Conservation (phyloP, 768 basidiomycete genomes). For the Leucosporidium yakuticum region DNA sequence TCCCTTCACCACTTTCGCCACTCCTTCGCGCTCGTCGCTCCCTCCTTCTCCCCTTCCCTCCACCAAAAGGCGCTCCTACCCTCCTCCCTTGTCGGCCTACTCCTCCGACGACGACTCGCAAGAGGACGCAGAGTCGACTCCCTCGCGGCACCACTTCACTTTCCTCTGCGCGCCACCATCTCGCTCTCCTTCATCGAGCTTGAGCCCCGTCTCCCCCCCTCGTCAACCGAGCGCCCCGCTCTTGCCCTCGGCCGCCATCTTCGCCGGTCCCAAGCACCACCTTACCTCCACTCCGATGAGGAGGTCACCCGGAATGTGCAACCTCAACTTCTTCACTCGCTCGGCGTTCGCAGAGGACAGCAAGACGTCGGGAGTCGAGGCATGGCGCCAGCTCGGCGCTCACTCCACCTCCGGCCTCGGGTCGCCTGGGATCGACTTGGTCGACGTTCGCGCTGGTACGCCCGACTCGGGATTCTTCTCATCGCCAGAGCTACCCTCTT, state of each 20-base stretch:
- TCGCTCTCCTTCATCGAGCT: constrained; percentile 8
- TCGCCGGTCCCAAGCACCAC: constrained; percentile 9
- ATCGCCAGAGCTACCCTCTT: not conserved
- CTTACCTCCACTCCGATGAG: constrained; percentile 22
- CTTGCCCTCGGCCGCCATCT: constrained; percentile 22
- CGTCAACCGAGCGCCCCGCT: constrained; percentile 22
- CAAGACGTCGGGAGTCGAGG: not conserved
- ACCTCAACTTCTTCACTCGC: constrained; percentile 20
- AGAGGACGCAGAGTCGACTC: not conserved
- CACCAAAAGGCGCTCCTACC: constrained; percentile 3
- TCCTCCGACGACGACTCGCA: not conserved
- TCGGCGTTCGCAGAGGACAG: constrained; percentile 14
- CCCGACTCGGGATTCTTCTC: not conserved
- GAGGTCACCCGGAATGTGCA: constrained; percentile 20
- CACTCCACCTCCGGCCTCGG: not conserved
- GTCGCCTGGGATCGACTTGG: too few species aligned
- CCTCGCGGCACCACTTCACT: too few species aligned
- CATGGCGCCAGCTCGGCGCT: not conserved
- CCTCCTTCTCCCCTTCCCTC: not conserved
- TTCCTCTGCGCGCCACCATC: constrained; percentile 1
- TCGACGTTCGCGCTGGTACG: too few species aligned
- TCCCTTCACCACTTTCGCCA: not conserved
- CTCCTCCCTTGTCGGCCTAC: not conserved
- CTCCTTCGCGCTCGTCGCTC: constrained; percentile 4
- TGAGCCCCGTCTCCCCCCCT: constrained; percentile 5